These are phyloP conservation scores for Pichia kluyveri DNA, from an alignment of 805 yeast species.

Conservation along the genomic window DNA sequence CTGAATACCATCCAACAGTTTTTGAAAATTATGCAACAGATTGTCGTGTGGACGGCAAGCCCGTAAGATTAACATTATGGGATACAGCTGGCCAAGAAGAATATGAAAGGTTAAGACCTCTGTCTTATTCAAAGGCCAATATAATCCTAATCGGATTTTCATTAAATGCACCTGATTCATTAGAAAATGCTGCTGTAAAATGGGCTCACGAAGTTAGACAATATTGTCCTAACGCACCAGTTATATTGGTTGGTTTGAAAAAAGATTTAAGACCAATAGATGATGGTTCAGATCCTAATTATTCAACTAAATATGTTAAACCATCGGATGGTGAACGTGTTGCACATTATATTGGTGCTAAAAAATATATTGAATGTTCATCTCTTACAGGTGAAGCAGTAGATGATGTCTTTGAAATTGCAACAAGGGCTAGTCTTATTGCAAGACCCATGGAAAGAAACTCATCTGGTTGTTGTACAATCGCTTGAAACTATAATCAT, in stretches of 20 bases:
- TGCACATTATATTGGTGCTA: constrained; percentile 76
- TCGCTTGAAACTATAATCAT: constrained; percentile 13
- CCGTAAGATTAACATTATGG: constrained; percentile 84
- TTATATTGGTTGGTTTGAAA: constrained; percentile 74
- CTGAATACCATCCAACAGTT: constrained; percentile 89
- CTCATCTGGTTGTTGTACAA: constrained; percentile 34
- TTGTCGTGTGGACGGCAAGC: constrained; percentile 88
- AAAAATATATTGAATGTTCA: constrained; percentile 77
- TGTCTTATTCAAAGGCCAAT: constrained; percentile 82
- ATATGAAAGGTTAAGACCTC: constrained; percentile 80
- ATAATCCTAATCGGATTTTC: constrained; percentile 83
- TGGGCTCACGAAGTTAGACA: constrained; percentile 81
- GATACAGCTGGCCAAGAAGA: constrained; percentile 98
- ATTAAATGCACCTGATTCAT: constrained; percentile 73
- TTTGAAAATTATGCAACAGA: constrained; percentile 93
- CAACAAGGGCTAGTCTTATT: constrained; percentile 74
- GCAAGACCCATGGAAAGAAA: constrained; percentile 37
- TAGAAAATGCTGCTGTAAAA: constrained; percentile 72
- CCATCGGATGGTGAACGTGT: constrained; percentile 53
- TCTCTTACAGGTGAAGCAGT: constrained; percentile 93
- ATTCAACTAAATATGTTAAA: constrained; percentile 40
- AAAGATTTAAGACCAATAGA: constrained; percentile 56
- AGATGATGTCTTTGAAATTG: constrained; percentile 86
- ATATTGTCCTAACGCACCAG: constrained; percentile 75
- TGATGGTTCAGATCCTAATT: constrained; percentile 25